Base-by-base conservation (phyloP, 1,284 basidiomycete genomes). In the Trametes sp. region DNA sequence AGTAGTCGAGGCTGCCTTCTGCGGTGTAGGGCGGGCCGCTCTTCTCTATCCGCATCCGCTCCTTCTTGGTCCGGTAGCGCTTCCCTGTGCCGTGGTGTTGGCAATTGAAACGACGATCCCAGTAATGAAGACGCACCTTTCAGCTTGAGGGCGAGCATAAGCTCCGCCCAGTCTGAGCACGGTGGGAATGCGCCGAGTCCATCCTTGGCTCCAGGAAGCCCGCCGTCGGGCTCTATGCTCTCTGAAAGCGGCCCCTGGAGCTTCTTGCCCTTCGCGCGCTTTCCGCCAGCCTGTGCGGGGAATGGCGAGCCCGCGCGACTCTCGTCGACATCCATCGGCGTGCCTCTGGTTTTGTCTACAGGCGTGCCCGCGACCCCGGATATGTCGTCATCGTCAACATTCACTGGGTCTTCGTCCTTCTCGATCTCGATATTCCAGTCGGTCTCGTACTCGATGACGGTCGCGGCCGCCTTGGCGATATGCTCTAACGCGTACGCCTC, bases 351-450 rank as follows among this genome's bases (percentile, higher is more conserved):
- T 57, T 65, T 67, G 29, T 68, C 66, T 33, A 50, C 60, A 2
- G 62, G 57, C 2, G 53, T 66, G 4, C 52, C 76, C 5, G 23
- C 41, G 3, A 16, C n/a, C 1, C 45, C 52, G 0, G 58, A 54
- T 8, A 19, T 38, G 19, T 60, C 59, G 31, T 75, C 72, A 16
- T 73, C 72, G 9, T 78, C 78, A 13, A 80, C 82, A 26, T 83
- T 82, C n/a, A 82, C 76, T 10, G 78, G 76, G 19, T 86, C 84
- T 26, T 88, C 89, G 50, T 92, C 89, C 45, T 82, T 83, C 69
- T 91, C 90, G n/a, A 90, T 79, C 60, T 92, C 89, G 59, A 92
- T 88, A 66, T 90, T 92, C 90, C 90, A 93, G 72, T 93, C 88
- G 0, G 88, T 86, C 75, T 92, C 90, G 72, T 88, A 90, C 61